These are phyloP conservation scores for Parascedosporium putredinis DNA, from an alignment of 2,329 filamentous ascomycete genomes.

Conservation along the genomic window DNA sequence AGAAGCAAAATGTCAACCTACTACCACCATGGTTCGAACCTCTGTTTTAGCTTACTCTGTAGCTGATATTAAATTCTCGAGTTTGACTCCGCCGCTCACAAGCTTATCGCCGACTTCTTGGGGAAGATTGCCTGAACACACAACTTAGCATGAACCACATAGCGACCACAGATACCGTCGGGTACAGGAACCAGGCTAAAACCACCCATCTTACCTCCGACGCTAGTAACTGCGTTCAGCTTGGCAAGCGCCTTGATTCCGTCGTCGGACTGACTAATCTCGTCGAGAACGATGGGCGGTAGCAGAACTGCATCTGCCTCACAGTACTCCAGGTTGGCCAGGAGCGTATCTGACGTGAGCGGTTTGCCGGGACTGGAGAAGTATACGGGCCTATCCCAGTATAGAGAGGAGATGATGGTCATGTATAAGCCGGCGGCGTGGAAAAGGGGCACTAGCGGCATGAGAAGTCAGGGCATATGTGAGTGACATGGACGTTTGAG, in stretches of 20 bases:
- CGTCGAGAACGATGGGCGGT: conserved; percentile 31
- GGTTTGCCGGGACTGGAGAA: conserved; percentile 20
- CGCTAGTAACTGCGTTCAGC: conserved; percentile 24
- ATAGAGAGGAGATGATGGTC: conserved; percentile 18
- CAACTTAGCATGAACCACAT: too few relatives aligned
- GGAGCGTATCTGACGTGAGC: conserved; percentile 22
- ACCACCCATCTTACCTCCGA: conserved; percentile 23
- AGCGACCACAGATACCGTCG: background rate
- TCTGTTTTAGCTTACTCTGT: conserved; percentile 28
- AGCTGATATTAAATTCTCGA: conserved; percentile 28
- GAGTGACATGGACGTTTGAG: background rate
- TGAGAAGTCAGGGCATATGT: conserved; percentile 2
- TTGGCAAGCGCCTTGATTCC: conserved; percentile 21
- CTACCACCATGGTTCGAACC: background rate
- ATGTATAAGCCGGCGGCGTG: conserved; percentile 25
- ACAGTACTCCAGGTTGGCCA: conserved; percentile 20
- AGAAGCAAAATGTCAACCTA: background rate
- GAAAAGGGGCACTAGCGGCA: conserved; percentile 24
- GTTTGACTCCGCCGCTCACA: conserved; percentile 21
- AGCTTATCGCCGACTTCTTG: conserved; percentile 27
- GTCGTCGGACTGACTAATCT: conserved; percentile 25
- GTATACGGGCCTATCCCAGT: conserved; percentile 17
- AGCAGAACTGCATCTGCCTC: conserved; percentile 19
- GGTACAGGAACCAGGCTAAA: background rate
- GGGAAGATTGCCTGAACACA: conserved; percentile 29